Conservation (phyloP, 768 basidiomycete species). For the Hygrophorus pudorinus region DNA sequence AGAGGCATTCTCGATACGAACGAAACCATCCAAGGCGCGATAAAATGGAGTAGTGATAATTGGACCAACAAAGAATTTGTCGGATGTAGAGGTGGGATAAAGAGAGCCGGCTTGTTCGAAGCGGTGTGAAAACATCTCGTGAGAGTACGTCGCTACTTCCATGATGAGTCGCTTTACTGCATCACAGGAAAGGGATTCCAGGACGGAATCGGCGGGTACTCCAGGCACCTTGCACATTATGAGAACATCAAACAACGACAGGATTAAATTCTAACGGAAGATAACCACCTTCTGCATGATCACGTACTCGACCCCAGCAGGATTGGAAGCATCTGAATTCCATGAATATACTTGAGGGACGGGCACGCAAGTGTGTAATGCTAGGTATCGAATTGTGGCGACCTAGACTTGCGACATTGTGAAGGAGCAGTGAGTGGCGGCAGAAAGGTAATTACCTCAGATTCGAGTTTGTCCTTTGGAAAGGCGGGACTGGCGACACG, state of each 20-base stretch:
- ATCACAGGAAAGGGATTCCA: slow-evolving; percentile 8
- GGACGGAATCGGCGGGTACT: slow-evolving; percentile 8
- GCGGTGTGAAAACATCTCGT: slow-evolving; percentile 9
- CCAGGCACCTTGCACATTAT: slow-evolving; percentile 7
- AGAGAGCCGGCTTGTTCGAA: slow-evolving; percentile 12
- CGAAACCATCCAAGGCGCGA: slow-evolving; percentile 11
- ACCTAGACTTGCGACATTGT: slow-evolving; percentile 5
- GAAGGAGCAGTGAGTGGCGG: background rate
- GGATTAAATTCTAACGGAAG: background rate
- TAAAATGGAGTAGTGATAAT: slow-evolving; percentile 12
- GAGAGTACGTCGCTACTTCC: slow-evolving; percentile 10
- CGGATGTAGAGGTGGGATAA: slow-evolving; percentile 1
- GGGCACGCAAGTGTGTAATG: slow-evolving; percentile 9
- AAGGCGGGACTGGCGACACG: slow-evolving; percentile 12
- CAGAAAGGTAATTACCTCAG: slow-evolving; percentile 7
- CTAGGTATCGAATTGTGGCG: slow-evolving; percentile 12
- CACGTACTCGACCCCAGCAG: slow-evolving; percentile 14
- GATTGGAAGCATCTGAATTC: slow-evolving; percentile 11
- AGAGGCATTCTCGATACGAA: slow-evolving; percentile 4
- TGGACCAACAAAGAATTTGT: slow-evolving; percentile 11
- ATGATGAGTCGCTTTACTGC: slow-evolving; percentile 7
- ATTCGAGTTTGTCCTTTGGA: slow-evolving; percentile 15
- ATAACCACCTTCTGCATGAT: slow-evolving; percentile 10
- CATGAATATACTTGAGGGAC: slow-evolving; percentile 10
- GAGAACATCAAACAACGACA: background rate